A percentile compares a stretch with the other conserved stretches of the same genome.
These are phyloP conservation scores for Penicillium capsulatum DNA, from an alignment of 2,329 filamentous ascomycete genomes.

Conservation along the genomic window DNA sequence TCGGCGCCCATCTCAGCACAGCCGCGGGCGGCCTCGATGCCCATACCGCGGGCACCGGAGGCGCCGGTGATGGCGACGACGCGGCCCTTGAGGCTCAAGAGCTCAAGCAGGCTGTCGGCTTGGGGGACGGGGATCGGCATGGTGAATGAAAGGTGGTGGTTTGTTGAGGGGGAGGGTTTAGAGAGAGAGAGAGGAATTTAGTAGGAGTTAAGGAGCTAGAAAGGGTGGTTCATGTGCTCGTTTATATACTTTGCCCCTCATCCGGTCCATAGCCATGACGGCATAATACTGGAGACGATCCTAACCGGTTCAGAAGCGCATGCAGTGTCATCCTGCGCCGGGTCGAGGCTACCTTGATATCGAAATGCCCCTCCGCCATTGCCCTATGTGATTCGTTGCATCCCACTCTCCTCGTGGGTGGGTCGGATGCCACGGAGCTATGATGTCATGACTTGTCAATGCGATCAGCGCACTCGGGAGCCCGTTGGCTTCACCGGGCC, in stretches of 20 bases:
- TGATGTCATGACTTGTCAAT: conserved; percentile 19
- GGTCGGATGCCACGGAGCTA: conserved; percentile 6
- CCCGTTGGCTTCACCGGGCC: background rate
- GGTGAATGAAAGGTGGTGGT: conserved; percentile 9
- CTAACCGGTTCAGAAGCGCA: background rate
- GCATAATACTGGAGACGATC: conserved; percentile 7
- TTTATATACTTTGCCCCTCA: background rate
- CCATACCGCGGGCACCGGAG: conserved; percentile 62
- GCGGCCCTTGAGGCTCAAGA: conserved; percentile 43
- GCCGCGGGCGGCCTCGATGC: conserved; percentile 62
- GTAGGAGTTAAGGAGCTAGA: no score
- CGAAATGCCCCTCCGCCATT: background rate
- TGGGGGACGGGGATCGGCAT: conserved; percentile 41
- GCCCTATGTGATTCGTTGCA: conserved; percentile 1
- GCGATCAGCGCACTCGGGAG: background rate
- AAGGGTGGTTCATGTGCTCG: no score
- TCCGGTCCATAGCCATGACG: conserved; percentile 10
- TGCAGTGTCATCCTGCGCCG: no score
- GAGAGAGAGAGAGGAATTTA: background rate
- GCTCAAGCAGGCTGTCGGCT: conserved; percentile 35
- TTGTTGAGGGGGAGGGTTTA: background rate
- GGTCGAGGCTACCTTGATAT: conserved; percentile 3
- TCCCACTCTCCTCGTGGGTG: background rate
- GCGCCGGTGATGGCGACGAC: conserved; percentile 45
- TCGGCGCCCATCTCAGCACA: conserved; percentile 62